phyloP scores from a whole-genome alignment of 306 rosid species.

The Hippophae tibetana region DNA sequence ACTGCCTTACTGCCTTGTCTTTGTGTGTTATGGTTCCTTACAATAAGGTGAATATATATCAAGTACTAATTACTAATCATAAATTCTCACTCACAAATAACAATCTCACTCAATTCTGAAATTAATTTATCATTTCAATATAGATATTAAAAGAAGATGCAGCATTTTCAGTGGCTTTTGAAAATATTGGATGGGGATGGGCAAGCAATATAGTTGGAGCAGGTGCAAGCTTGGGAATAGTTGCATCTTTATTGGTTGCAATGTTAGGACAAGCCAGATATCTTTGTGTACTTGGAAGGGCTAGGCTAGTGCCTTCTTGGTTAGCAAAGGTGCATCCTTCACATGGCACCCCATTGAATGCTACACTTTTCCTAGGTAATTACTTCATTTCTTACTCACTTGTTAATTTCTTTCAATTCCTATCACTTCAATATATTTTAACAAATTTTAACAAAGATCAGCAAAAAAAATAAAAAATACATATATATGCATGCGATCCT shows the following conservation, averaged over 20 bases:
- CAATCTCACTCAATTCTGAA: too few relatives aligned
- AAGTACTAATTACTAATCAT: neutral
- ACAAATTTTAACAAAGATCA: too few relatives aligned
- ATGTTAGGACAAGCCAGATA: conserved; percentile 96
- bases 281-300: conserved; percentile 91
- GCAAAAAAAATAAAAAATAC: too few relatives aligned
- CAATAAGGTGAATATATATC: conserved; percentile 37
- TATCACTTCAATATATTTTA: too few relatives aligned
- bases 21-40: conserved; percentile 77
- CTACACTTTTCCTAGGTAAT: conserved; percentile 67
- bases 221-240: conserved; percentile 65
- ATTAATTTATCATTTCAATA: neutral
- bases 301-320: conserved; percentile 73
- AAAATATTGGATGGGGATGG: conserved; percentile 74
- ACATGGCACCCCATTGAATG: conserved; percentile 87
- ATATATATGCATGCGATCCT: too few relatives aligned
- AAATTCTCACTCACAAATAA: too few relatives aligned
- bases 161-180: conserved; percentile 64
- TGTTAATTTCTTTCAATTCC: neutral
- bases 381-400: neutral
- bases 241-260: conserved; percentile 84
- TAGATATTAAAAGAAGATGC: conserved; percentile 48
- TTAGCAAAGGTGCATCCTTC: conserved; percentile 86
- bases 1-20: conserved; percentile 84
- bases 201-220: conserved; percentile 78